phyloP scores from a whole-genome alignment of 177 flowering plant genomes.

The Vitis hybrid region DNA sequence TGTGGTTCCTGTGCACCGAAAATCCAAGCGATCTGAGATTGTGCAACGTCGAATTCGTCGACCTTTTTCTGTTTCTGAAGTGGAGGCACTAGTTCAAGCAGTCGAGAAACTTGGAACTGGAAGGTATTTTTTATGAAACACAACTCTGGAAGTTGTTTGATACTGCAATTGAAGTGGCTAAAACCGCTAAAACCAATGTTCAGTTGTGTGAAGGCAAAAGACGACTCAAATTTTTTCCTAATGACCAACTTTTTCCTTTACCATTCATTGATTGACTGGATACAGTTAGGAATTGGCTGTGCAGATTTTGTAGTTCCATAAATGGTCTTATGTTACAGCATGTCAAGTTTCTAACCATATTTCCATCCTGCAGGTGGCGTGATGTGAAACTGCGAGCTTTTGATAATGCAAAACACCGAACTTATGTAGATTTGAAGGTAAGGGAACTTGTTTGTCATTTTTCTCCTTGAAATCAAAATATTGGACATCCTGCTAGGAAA shows the following conservation, averaged over 20 bases:
- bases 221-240: not conserved
- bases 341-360: not conserved
- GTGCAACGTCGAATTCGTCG: slow-evolving; percentile 81
- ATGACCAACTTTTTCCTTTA: not conserved
- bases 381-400: slow-evolving; percentile 88
- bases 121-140: slow-evolving; percentile 43
- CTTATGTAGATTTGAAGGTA: slow-evolving; percentile 92
- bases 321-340: too few relatives aligned
- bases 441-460: not conserved
- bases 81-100: slow-evolving; percentile 89
- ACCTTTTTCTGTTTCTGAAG: slow-evolving; percentile 90
- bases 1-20: slow-evolving; percentile 48
- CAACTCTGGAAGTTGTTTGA: not conserved
- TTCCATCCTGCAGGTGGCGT: slow-evolving; percentile 71
- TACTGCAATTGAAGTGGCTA: not conserved
- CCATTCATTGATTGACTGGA: too few relatives aligned
- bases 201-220: not conserved
- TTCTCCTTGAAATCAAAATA: not conserved
- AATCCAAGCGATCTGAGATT: slow-evolving; percentile 61
- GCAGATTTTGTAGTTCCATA: too few relatives aligned
- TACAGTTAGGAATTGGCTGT: too few relatives aligned
- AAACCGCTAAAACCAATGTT: not conserved
- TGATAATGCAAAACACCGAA: slow-evolving; percentile 85
- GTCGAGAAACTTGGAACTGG: slow-evolving; percentile 96
- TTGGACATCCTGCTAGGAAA: not conserved